These are phyloP conservation scores for Inosperma sp. DNA, from an alignment of 768 basidiomycete genomes.

Conservation along the genomic window DNA sequence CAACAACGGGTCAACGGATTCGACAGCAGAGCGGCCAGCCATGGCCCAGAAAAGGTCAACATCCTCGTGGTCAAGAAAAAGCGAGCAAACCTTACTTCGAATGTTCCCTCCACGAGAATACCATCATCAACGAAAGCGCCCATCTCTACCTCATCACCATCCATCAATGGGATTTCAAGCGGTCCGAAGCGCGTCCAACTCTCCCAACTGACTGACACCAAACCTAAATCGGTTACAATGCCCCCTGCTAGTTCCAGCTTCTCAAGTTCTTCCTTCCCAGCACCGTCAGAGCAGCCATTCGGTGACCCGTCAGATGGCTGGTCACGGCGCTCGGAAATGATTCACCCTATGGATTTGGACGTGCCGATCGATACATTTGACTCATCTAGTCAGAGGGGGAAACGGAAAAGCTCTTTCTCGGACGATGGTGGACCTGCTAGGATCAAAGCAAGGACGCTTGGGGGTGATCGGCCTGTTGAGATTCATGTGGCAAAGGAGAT, in stretches of 20 bases:
- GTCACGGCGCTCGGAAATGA: constrained; percentile 29
- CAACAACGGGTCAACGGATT: constrained; percentile 33
- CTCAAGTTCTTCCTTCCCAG: constrained; percentile 41
- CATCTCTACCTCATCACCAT: constrained; percentile 8
- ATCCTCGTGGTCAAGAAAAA: constrained; percentile 77
- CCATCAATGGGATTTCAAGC: constrained; percentile 18
- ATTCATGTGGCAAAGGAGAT: constrained; percentile 54
- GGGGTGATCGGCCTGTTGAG: constrained; percentile 57
- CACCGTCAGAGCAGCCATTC: constrained; percentile 47
- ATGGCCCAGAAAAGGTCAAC: constrained; percentile 59
- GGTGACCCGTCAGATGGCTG: constrained; percentile 33
- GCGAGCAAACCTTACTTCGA: constrained; percentile 32
- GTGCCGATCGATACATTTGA: constrained; percentile 49
- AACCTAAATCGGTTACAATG: constrained; percentile 15
- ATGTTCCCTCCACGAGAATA: constrained; percentile 6
- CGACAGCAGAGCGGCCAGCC: constrained; percentile 27
- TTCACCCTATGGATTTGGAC: constrained; percentile 43
- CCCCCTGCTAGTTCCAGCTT: constrained; percentile 21
- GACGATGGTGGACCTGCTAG: constrained; percentile 33
- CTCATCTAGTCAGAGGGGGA: constrained; percentile 32
- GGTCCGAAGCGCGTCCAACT: constrained; percentile 35
- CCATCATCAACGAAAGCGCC: constrained; percentile 14
- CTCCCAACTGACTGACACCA: constrained; percentile 26
- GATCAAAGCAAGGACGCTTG: constrained; percentile 52
- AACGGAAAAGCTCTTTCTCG: constrained; percentile 46